Evolutionary conservation across 306 rosid species (phyloP).

Genomic region (Parietaria judaica): DNA sequence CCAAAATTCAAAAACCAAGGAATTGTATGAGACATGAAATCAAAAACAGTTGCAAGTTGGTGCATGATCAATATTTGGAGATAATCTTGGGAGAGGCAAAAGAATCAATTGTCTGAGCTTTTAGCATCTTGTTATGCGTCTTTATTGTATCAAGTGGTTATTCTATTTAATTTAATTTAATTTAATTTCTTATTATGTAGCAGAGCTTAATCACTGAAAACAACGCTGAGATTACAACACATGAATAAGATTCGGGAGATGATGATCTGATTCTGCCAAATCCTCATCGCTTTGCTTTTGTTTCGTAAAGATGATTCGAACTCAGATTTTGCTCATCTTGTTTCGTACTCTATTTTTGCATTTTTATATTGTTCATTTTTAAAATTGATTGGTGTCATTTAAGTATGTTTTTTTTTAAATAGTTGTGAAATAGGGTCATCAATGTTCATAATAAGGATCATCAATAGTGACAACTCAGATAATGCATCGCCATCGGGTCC

Average conservation of each 20-base stretch:
- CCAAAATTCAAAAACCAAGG: slow-evolving; percentile 25
- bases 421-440: no score
- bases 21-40: slow-evolving; percentile 26
- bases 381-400: not conserved
- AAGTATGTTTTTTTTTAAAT: no score
- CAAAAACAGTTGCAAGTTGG: slow-evolving; percentile 29
- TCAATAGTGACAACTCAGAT: no score
- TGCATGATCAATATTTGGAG: slow-evolving; percentile 20
- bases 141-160: slow-evolving; percentile 10
- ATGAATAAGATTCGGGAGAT: slow-evolving; percentile 4
- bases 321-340: slow-evolving; percentile 11
- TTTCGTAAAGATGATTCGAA: slow-evolving; percentile 2
- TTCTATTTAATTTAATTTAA: slow-evolving; percentile 27
- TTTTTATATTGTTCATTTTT: not conserved
- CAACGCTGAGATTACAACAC: slow-evolving; percentile 10
- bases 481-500: no score
- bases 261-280: slow-evolving; percentile 10
- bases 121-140: slow-evolving; percentile 25
- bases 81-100: slow-evolving; percentile 29
- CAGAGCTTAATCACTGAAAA: slow-evolving; percentile 4
- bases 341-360: not conserved
- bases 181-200: slow-evolving; percentile 7
- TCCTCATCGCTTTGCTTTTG: slow-evolving; percentile 14
- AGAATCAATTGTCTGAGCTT: slow-evolving; percentile 13
- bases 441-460: no score